Percentiles rank a stretch among this genome's conserved stretches.
These are phyloP conservation scores for Crucibulum laeve DNA, from an alignment of 768 basidiomycete species.

Conservation along the genomic window DNA sequence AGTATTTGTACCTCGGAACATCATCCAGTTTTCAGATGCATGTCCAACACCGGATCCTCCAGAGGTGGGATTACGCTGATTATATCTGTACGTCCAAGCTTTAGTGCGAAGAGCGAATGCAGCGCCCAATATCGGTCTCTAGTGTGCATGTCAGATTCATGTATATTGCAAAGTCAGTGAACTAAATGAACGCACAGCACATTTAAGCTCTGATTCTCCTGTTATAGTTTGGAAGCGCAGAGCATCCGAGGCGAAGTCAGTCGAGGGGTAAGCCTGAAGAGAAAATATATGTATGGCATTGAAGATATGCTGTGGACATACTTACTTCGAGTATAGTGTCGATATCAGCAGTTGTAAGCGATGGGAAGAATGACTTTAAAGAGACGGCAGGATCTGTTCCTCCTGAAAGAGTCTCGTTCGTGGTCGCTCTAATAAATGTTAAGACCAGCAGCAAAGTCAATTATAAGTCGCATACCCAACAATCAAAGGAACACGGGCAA, in stretches of 20 bases:
- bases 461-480: conserved; percentile 40
- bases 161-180: neutral
- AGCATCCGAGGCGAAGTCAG: conserved; percentile 35
- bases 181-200: conserved; percentile 39
- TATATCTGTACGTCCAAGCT: conserved; percentile 57
- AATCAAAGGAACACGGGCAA: conserved; percentile 50
- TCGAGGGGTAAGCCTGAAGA: conserved; percentile 35
- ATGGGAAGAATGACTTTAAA: conserved; percentile 39
- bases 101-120: conserved; percentile 29
- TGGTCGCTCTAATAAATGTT: conserved; percentile 33
- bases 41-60: conserved; percentile 34
- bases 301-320: neutral
- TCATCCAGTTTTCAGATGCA: conserved; percentile 66
- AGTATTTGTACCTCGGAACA: conserved; percentile 58
- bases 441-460: neutral
- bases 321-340: conserved; percentile 28
- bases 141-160: neutral
- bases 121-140: conserved; percentile 44
- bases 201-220: conserved; percentile 45
- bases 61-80: conserved; percentile 45
- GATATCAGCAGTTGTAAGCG: conserved; percentile 33
- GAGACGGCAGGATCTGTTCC: conserved; percentile 32
- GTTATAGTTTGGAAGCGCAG: conserved; percentile 42
- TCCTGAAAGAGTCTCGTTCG: conserved; percentile 53
- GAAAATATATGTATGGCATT: neutral